These are phyloP conservation scores for Tulasnella sp. DNA, from an alignment of 768 basidiomycete genomes.

Conservation along the genomic window DNA sequence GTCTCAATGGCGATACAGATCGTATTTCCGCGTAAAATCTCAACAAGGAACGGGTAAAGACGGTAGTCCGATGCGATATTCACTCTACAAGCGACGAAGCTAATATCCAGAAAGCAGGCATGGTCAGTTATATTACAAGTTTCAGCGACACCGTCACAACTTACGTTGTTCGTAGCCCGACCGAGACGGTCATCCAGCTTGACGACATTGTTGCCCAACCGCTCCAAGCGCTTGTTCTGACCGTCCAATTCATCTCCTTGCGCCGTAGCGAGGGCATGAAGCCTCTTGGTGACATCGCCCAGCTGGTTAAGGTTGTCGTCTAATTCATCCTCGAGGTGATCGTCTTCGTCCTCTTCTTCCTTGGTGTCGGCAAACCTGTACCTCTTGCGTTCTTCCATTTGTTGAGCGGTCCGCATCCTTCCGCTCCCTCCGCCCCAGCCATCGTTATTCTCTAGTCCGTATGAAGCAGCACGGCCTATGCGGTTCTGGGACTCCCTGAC, in stretches of 20 bases:
- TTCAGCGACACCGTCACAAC: not conserved
- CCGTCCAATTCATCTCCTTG: slow-evolving; percentile 82
- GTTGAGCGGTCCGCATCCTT: slow-evolving; percentile 41
- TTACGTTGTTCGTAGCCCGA: slow-evolving; percentile 71
- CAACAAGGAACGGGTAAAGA: too few relatives aligned
- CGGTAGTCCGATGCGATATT: not conserved
- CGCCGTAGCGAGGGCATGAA: slow-evolving; percentile 66
- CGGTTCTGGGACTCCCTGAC: slow-evolving; percentile 80
- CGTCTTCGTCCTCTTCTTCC: slow-evolving; percentile 80
- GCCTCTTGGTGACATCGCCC: slow-evolving; percentile 55
- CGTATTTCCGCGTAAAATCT: too few relatives aligned
- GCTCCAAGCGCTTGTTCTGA: slow-evolving; percentile 72
- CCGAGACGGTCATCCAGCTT: slow-evolving; percentile 61
- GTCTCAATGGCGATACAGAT: too few relatives aligned
- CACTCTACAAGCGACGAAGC: not conserved
- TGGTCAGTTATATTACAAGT: not conserved
- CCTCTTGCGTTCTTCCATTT: slow-evolving; percentile 62
- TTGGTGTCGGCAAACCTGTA: slow-evolving; percentile 52
- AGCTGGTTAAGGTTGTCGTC: slow-evolving; percentile 89
- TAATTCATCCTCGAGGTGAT: slow-evolving; percentile 89
- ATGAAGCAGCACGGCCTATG: slow-evolving; percentile 50
- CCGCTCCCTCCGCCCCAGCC: slow-evolving; percentile 22
- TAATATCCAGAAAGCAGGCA: not conserved
- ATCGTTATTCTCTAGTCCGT: slow-evolving; percentile 25
- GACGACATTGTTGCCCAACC: slow-evolving; percentile 68